phyloP scores from a whole-genome alignment of 257 asterid species.

The Orobanche coerulescens region DNA sequence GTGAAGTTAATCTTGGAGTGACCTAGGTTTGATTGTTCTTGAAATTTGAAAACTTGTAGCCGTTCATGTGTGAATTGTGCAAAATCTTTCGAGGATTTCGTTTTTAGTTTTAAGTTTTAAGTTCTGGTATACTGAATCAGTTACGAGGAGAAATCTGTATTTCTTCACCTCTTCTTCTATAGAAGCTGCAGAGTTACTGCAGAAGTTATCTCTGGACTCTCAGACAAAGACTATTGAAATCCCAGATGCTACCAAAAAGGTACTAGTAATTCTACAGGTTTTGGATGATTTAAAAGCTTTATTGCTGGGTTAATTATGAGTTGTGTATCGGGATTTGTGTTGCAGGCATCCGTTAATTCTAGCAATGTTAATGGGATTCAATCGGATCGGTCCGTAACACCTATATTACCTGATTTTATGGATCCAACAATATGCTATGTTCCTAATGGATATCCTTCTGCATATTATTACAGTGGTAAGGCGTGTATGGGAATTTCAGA shows the following conservation, averaged over 20 bases:
- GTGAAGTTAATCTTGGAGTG: too few species aligned
- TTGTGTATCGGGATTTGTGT: not conserved
- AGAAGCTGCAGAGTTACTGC: conserved; percentile 62
- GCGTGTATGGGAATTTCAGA: too few species aligned
- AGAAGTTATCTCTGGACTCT: conserved; percentile 52
- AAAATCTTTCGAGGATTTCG: not conserved
- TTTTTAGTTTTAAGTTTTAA: not conserved
- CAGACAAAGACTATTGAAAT: conserved; percentile 38
- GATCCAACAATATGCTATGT: conserved; percentile 37
- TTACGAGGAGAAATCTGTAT: not conserved
- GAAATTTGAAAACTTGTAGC: not conserved
- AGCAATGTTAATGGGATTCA: conserved; percentile 31
- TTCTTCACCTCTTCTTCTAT: conserved; percentile 35
- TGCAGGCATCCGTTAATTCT: conserved; percentile 41
- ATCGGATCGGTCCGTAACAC: conserved; percentile 39
- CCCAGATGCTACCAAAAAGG: conserved; percentile 48
- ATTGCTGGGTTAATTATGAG: not conserved
- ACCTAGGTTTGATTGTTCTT: not conserved
- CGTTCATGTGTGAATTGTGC: not conserved
- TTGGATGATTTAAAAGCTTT: not conserved
- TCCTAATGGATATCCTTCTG: too few species aligned
- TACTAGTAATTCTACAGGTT: not conserved
- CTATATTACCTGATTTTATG: conserved; percentile 34
- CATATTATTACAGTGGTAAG: too few species aligned
- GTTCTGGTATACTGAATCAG: not conserved